These are phyloP conservation scores for Globisporangium parvum DNA, from an alignment of 352 stramenopile species.

Conservation along the genomic window DNA sequence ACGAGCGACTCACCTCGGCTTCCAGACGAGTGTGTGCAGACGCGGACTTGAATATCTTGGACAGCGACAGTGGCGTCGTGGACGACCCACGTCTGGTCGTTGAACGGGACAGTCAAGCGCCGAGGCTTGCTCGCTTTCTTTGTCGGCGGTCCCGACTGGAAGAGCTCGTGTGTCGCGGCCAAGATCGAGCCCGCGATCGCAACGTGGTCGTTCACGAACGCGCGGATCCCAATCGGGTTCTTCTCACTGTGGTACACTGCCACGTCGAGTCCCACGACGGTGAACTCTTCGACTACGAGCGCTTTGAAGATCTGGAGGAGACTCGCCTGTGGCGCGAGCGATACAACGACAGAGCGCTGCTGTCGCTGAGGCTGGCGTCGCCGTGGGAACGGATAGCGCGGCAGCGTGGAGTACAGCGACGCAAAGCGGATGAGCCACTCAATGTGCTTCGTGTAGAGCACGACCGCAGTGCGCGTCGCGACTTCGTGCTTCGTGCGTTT, in stretches of 20 bases:
- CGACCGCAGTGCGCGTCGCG: slow-evolving; percentile 41
- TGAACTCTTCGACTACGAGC: slow-evolving; percentile 48
- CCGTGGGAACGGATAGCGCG: slow-evolving; percentile 19
- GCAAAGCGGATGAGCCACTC: slow-evolving; percentile 69
- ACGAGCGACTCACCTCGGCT: slow-evolving; percentile 65
- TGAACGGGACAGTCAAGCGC: slow-evolving; percentile 19
- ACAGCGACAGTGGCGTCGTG: slow-evolving; percentile 41
- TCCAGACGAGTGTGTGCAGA: slow-evolving; percentile 56
- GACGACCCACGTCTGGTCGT: slow-evolving; percentile 29
- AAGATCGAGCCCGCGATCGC: slow-evolving; percentile 35
- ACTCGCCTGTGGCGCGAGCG: slow-evolving; percentile 3
- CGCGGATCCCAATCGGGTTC: slow-evolving; percentile 48
- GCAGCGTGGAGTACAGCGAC: slow-evolving; percentile 36
- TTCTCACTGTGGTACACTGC: slow-evolving; percentile 71
- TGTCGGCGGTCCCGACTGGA: slow-evolving; percentile 4
- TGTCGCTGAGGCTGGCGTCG: no score
- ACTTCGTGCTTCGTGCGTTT: slow-evolving; percentile 48
- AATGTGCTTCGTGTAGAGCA: slow-evolving; percentile 71
- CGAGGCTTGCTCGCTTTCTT: slow-evolving; percentile 10
- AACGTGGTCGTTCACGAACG: slow-evolving; percentile 62
- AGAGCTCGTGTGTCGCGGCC: slow-evolving; percentile 22
- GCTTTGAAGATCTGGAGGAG: slow-evolving; percentile 33
- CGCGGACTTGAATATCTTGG: slow-evolving; percentile 51
- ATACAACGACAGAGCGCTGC: not conserved
- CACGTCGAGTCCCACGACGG: slow-evolving; percentile 57